Percentiles rank a stretch among this genome's conserved stretches.
These are phyloP conservation scores for Exutisphaerella laricina DNA, from an alignment of 2,329 filamentous ascomycete genomes.

Conservation along the genomic window DNA sequence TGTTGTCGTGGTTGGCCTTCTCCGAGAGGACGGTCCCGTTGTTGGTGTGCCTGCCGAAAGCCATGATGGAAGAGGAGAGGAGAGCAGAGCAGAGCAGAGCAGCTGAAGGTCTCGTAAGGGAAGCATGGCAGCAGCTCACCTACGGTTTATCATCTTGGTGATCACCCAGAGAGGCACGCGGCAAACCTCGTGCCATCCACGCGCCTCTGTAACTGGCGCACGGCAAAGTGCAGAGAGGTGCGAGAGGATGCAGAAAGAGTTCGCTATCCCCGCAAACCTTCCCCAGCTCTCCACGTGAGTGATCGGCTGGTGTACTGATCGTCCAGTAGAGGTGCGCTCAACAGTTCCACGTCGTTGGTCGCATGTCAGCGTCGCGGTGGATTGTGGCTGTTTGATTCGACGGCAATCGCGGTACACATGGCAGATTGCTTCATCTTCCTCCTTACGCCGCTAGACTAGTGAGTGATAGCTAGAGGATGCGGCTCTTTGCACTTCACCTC, in stretches of 20 bases:
- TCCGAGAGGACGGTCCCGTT: neutral
- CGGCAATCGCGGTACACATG: too few relatives aligned
- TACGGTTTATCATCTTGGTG: neutral
- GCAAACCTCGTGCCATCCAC: neutral
- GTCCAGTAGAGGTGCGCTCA: too few relatives aligned
- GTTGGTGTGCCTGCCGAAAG: neutral
- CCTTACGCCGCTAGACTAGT: too few relatives aligned
- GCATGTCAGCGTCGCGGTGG: too few relatives aligned
- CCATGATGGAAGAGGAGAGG: slow-evolving; percentile 3
- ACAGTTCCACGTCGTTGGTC: too few relatives aligned
- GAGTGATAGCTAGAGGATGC: too few relatives aligned
- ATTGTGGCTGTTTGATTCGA: too few relatives aligned
- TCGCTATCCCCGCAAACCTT: neutral
- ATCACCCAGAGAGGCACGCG: neutral
- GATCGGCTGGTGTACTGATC: too few relatives aligned
- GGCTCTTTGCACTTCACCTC: too few relatives aligned
- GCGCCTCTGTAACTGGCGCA: neutral
- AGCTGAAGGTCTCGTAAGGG: too few relatives aligned
- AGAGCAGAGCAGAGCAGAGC: too few relatives aligned
- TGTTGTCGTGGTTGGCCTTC: slow-evolving; percentile 1
- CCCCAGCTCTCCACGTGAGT: neutral
- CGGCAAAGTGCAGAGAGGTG: neutral
- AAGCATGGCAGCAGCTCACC: neutral
- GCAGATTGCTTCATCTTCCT: too few relatives aligned
- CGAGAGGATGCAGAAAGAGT: neutral